These are phyloP conservation scores for Thymus mandschuricus DNA, from an alignment of 257 asterid species.

Conservation along the genomic window DNA sequence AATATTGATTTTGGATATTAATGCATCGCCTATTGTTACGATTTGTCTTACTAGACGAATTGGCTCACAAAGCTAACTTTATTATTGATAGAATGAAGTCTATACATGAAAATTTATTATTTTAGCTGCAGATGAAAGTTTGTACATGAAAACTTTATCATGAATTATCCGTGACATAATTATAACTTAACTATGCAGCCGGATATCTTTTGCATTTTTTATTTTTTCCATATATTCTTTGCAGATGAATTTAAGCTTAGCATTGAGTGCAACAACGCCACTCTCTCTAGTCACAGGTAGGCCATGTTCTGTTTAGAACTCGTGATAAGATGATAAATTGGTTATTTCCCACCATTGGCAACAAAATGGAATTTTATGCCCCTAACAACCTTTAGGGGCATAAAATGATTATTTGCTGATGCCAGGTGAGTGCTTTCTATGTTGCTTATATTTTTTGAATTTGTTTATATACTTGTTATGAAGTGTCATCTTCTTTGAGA, in stretches of 20 bases:
- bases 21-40: background rate
- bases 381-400: background rate
- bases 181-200: background rate
- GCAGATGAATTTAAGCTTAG: conserved; percentile 91
- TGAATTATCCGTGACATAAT: background rate
- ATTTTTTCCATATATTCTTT: conserved; percentile 8
- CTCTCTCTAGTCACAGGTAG: conserved; percentile 92
- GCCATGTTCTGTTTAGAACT: conserved; percentile 24
- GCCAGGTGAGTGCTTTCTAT: too few species aligned
- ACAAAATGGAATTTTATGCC: background rate
- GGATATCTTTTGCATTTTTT: background rate
- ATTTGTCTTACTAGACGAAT: background rate
- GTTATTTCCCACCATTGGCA: background rate
- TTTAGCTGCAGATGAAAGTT: too few species aligned
- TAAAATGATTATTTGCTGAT: too few species aligned
- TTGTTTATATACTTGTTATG: too few species aligned
- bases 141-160: too few species aligned
- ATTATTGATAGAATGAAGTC: background rate
- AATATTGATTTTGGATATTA: background rate
- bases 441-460: too few species aligned
- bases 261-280: conserved; percentile 98
- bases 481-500: too few species aligned
- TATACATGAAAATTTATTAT: background rate
- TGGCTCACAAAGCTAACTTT: background rate
- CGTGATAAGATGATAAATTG: background rate